Conservation (phyloP, 768 basidiomycete species). For the Dacryopinax primogenitus region DNA sequence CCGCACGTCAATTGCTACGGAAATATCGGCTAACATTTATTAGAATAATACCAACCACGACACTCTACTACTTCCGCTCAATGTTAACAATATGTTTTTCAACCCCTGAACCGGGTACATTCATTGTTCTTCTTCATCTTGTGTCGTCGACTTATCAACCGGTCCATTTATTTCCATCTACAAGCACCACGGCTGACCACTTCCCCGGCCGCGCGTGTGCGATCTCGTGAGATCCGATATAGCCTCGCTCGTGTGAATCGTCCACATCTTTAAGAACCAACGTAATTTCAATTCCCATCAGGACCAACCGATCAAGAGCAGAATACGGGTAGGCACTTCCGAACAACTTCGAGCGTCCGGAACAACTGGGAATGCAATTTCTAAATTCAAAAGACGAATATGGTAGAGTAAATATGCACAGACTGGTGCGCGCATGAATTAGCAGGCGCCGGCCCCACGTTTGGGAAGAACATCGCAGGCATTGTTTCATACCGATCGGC, state of each 20-base stretch:
- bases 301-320: not conserved
- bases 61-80: not conserved
- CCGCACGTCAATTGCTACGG: not conserved
- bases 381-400: constrained; percentile 4
- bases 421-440: not conserved
- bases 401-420: constrained; percentile 4
- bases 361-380: constrained; percentile 9
- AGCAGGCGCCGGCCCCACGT: not conserved
- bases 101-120: too few relatives aligned
- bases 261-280: too few relatives aligned
- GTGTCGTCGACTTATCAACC: too few relatives aligned
- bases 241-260: too few relatives aligned
- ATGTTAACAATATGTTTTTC: too few relatives aligned
- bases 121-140: not conserved
- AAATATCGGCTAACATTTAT: not conserved
- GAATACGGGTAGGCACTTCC: not conserved
- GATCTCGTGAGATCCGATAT: too few relatives aligned
- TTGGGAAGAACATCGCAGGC: not conserved
- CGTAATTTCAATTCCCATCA: not conserved
- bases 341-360: not conserved
- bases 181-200: too few relatives aligned
- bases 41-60: not conserved
- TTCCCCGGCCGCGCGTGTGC: too few relatives aligned
- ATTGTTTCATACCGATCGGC: not conserved
- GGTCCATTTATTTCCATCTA: too few relatives aligned